Percentiles rank a stretch among this genome's conserved stretches.
These are phyloP conservation scores for Naematelia encephala DNA, from an alignment of 768 basidiomycete species.

Conservation along the genomic window DNA sequence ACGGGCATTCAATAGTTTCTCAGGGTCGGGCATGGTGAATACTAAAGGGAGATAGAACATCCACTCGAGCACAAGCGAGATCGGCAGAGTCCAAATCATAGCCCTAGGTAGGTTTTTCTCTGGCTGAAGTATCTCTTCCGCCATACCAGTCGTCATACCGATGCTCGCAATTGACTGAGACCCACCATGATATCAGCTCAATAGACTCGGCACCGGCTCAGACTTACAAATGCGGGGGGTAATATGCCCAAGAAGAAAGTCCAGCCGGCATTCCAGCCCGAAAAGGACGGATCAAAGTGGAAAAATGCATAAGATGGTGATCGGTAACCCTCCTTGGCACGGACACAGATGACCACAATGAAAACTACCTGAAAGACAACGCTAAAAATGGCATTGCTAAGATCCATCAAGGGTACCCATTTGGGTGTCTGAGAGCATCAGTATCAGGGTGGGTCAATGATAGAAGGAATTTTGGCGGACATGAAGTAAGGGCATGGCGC, in stretches of 20 bases:
- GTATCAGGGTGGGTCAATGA: not conserved
- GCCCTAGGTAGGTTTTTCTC: not conserved
- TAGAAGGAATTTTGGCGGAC: not conserved
- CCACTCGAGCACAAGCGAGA: slow-evolving; percentile 4
- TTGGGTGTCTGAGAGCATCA: not conserved
- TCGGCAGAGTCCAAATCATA: slow-evolving; percentile 1
- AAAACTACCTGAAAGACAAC: slow-evolving; percentile 1
- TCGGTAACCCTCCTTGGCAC: not conserved
- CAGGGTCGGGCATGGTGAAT: slow-evolving; percentile 3
- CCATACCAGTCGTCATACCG: not conserved
- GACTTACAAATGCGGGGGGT: not conserved
- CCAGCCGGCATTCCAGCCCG: not conserved
- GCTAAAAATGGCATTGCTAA: slow-evolving; percentile 1
- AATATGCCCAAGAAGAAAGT: slow-evolving; percentile 1
- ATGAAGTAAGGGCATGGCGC: not conserved
- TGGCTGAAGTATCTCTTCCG: not conserved
- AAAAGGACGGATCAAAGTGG: not conserved
- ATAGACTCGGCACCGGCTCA: too few species aligned
- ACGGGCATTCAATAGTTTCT: not conserved
- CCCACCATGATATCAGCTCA: too few species aligned
- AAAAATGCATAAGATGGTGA: not conserved
- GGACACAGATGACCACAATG: not conserved
- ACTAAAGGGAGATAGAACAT: not conserved
- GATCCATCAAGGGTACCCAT: slow-evolving; percentile 1
- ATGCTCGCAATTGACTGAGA: not conserved